Base-by-base conservation (phyloP, 495 filamentous ascomycete species). In the Podospora fimiseda region DNA sequence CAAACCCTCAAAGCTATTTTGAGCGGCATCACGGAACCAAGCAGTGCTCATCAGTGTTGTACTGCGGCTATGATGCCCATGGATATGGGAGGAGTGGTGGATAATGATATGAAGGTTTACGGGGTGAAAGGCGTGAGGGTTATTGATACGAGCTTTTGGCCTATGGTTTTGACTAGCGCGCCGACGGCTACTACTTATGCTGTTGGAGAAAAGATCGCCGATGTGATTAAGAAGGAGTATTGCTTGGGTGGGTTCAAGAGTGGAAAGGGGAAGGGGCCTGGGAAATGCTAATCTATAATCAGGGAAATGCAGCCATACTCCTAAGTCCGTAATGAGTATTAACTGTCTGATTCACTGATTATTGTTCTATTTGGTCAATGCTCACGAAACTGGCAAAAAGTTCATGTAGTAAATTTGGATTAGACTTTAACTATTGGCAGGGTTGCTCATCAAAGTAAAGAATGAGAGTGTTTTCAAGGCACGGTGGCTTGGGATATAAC, bases 141-240 rank as follows among this genome's bases (percentile, higher is more conserved):
- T 8, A 63, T 60, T 9, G 66, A 70, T 47, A 64, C 61, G 37
- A 66, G 66, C 52, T 59, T 58, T 27, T 64, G 64, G 60, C 76
- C 78, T 1, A 60, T 75, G 9, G 65, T 71, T 39, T 53, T 71
- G 9, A 63, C 70, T 23, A 70, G 65, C 1, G 71, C 79, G 54
- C 69, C 73, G 24, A 63, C 69, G 21, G 67, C 63, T 15, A 73
- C 70, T n/a, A 73, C 77, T 21, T 82, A 79, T 61, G 76, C 74
- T n/a, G 58, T 50, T 24, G 50, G 49, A 18, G 16, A 20, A 19
- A 44, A 21, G 42, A 44, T 9, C 14, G 5, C 27, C 6, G 27
- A 33, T 44, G 9, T 9, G 6, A 44, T 22, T 9, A 13, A 22
- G 5, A 22, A 44, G 5, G 42, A 44, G 18, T 44, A 22, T 22